Percentiles rank a stretch among this genome's conserved stretches.
phyloP scores from a whole-genome alignment of 352 stramenopile species.

The Aphanomyces euteiches region DNA sequence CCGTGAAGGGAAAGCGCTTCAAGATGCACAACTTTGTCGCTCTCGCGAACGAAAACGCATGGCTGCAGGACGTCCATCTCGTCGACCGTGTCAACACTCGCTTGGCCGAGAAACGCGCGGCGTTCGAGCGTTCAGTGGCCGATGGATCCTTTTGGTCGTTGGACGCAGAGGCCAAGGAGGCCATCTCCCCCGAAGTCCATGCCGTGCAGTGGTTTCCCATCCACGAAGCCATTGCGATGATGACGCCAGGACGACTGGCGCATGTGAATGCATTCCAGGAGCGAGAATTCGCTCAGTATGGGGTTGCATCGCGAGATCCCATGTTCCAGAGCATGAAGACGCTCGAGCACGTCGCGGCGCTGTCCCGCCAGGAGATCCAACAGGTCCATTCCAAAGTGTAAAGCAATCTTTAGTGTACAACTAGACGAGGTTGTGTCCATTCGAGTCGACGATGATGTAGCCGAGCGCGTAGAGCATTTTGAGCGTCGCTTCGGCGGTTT shows the following conservation, averaged over 20 bases:
- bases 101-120: conserved; percentile 40
- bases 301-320: conserved; percentile 41
- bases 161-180: conserved; percentile 41
- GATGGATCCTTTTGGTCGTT: conserved; percentile 46
- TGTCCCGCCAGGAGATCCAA: not conserved
- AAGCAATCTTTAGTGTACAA: not conserved
- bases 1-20: conserved; percentile 45
- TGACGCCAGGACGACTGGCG: conserved; percentile 34
- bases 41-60: conserved; percentile 56
- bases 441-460: conserved; percentile 66
- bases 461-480: conserved; percentile 87
- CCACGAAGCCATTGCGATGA: conserved; percentile 47
- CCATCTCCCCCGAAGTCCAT: conserved; percentile 53
- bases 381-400: not conserved
- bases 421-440: conserved; percentile 26
- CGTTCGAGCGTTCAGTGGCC: conserved; percentile 36
- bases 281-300: conserved; percentile 40
- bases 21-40: conserved; percentile 68
- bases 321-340: conserved; percentile 55
- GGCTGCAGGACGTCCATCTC: conserved; percentile 34
- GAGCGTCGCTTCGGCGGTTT: conserved; percentile 82
- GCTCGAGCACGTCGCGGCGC: conserved; percentile 39
- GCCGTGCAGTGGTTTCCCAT: conserved; percentile 55
- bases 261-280: conserved; percentile 46
- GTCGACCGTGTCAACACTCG: conserved; percentile 43